Evolutionary conservation across 257 asterid genomes (phyloP), one percentile per base, ranked within the genome.

Genomic region (Solanum corneliomulleri): DNA sequence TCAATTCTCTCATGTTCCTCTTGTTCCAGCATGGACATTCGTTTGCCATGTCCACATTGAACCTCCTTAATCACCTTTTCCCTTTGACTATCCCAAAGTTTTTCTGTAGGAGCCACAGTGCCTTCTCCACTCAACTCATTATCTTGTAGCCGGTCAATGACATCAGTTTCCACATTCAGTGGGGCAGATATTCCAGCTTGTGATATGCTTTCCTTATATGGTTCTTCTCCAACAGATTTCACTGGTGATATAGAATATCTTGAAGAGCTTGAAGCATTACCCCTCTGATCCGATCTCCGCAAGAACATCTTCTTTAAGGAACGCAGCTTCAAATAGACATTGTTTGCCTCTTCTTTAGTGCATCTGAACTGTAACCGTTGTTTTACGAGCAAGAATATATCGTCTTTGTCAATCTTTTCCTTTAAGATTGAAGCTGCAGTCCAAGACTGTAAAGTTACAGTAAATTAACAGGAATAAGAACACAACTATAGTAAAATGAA

Each of bases 401-500:
- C 90, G 87, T 89, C 89, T 91, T 92, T 91, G 87, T 93, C 92
- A 70, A 94, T 84, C 62, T 92, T 93, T 66, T 89, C 89, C 86
- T 91, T 92, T 70, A 87, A 80, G 77, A 92, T 83, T 78, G 94
- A 93, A 58, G 95, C 95, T 33, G 94, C 95, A 35, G 85, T 88
- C 98, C 98, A 94, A 90, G 93, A 93, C 98, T 94, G 89, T 78
- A 83, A 90, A 89, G 39, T 15, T 84, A 88, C 74, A 86, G 85
- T 80, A 49, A 52, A 72, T 72, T 35, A 72, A 49, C 68, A 29
- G n/a, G 31, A 81, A 47, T 81, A 64, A 47, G 31, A 81, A 81
- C 45, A 49, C 69, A 81, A 49, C 6, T 11, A 9, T 33, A 31
- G 29, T 49, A 81, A 78, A 49, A 80, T 80, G 31, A 81, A 31